Base-by-base conservation (phyloP, 371 early-diverging fungal species). In the Rhizopus delemar region DNA sequence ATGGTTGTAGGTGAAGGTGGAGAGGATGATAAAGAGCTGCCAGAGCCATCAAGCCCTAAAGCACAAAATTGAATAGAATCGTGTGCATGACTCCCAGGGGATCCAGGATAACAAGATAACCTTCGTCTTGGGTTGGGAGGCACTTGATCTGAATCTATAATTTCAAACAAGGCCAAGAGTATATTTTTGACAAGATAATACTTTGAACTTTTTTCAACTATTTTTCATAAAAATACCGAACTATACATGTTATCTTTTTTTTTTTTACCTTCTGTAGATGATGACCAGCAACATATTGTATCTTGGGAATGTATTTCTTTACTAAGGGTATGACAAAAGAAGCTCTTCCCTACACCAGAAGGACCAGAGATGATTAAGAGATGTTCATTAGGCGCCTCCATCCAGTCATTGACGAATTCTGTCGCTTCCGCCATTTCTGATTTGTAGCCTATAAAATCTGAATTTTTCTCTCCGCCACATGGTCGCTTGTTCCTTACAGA, bases 131-230 rank as follows among this genome's bases (percentile, higher is more conserved):
- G 41, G 28, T 65, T 67, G 28, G 58, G 56, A n/a, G 77, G 74
- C 22, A 73, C 58, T 13, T 62, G 50, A 39, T 65, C 69, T 7
- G 75, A 63, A 45, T 66, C 63, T 45, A 84, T 75, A 36, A 82
- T 68, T 7, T 83, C 84, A 65, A 85, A 80, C 6, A 85, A 22
- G 0, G 75, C 71, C 8, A 83, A 53, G 22, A 85, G 53, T 6
- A 83, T 59, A 50, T 75, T 74, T 54, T 76, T 82, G 16, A 78
- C 48, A 7, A 76, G 68, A 53, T 78, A 85, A 58, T 80, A 83
- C 63, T 82, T 80, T 4, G 82, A 80, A 41, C 73, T 71, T 56
- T 78, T 78, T 50, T 85, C 85, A 9, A 85, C 85, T 75, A 8
- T 6, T 36, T 36, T 8, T 36, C 11, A 12, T 29, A 41, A 29